Evolutionary conservation across 1,284 basidiomycete species (phyloP), one percentile per base, ranked within the genome.

Genomic region (Cronartium ribicola): DNA sequence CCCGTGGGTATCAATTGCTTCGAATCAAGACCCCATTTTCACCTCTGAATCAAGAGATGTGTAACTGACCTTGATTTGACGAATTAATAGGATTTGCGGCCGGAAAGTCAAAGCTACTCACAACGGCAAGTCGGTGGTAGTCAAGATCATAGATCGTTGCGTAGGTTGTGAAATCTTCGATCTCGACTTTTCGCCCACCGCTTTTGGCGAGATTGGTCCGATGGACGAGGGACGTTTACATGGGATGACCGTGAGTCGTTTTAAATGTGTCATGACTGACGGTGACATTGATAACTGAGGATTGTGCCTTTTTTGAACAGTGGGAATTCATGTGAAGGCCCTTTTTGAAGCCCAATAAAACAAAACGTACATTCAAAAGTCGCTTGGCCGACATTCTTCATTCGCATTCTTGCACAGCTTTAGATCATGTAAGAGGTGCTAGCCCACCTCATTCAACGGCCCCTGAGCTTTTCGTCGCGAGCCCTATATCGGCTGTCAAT

Each of bases 81-180:
- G n/a, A n/a, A n/a, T n/a, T 20, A 39, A 44, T 36, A 71, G 69
- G 4, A 71, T 71, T 8, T 71, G 69, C 40, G 69, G 69, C 13
- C 20, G 62, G n/a, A 71, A 71, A 65, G 69, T 65, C 5, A 40
- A 46, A 41, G 69, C 62, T 13, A 71, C 60, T 4, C 65, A 71
- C 46, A 11, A 65, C 20, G 86, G 86, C 77, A 85, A 85, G 41
- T 80, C 79, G 2, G 83, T 87, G 61, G 82, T 79, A 0, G 85
- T 88, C 43, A 80, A 80, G 0, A 79, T 89, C 75, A 84, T 83
- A 0, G 89, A 91, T 79, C 84, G 88, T 44, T 91, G 89, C 79
- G 79, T 72, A 2, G 88, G 79, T 11, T 90, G 88, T 77, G 76
- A 75, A 0, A 3, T 81, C n/a, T 83, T 80, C 88, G 77, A 87